Conservation (phyloP, 192 early-diverging fungal genomes). For the Phlyctochytrium planicorne region DNA sequence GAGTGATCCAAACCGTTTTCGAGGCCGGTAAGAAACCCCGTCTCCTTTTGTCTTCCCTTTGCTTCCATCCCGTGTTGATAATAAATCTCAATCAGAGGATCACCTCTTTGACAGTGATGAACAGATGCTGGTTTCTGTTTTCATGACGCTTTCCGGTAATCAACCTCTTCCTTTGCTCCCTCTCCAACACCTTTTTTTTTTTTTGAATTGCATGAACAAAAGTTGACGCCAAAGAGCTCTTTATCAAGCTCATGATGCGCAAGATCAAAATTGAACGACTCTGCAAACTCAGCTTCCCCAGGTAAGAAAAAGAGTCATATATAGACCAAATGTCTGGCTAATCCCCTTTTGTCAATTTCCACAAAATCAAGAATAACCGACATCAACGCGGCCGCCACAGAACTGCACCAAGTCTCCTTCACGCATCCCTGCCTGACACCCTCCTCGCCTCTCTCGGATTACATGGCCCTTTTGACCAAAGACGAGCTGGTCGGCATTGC, state of each 20-base stretch:
- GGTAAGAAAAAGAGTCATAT: too few species aligned
- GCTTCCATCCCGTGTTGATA: background rate
- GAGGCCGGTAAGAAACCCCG: background rate
- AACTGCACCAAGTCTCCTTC: too few species aligned
- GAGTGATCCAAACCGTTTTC: constrained; percentile 11
- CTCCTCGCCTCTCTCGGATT: too few species aligned
- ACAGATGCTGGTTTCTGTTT: background rate
- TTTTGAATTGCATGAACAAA: too few species aligned
- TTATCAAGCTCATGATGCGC: constrained; percentile 7
- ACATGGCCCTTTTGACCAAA: constrained; percentile 10
- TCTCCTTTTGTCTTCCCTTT: background rate
- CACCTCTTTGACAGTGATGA: constrained; percentile 21
- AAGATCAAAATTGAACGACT: constrained; percentile 2
- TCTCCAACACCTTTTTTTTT: background rate
- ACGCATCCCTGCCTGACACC: too few species aligned
- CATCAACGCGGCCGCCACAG: too few species aligned
- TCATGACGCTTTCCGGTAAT: constrained; percentile 1
- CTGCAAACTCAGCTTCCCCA: background rate
- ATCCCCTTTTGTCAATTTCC: too few species aligned
- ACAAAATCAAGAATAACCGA: too few species aligned
- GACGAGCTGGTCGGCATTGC: constrained; percentile 17
- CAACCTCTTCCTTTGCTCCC: background rate
- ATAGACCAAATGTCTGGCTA: too few species aligned
- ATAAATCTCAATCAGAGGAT: constrained; percentile 8
- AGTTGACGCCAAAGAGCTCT: constrained; percentile 2